Evolutionary conservation across 345 rosid genomes (phyloP), one percentile per base, ranked within the genome.

Genomic region (Hibiscus tridactylites): DNA sequence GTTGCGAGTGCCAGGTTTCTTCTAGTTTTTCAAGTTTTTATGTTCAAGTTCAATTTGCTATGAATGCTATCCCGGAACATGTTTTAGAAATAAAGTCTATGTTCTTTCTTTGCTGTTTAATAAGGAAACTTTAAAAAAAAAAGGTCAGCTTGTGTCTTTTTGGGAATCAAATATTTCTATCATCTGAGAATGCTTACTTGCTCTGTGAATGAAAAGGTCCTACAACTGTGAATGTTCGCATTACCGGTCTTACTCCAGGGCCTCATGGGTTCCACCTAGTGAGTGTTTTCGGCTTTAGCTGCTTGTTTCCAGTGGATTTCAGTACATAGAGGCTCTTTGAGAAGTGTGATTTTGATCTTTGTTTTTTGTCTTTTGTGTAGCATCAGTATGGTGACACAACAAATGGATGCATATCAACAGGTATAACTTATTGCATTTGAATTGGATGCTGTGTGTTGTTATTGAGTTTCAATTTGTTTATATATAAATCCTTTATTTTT

Each of bases 341-440:
- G 4, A n/a, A 19, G n/a, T 16, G 9, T 46, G 21, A 29, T 17
- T 9, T 63, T 16, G 42, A 52, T 42, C 63, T 54, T 39, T 6
- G 10, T 7, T 62, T 44, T 39, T 56, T 17, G 7, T 68, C 72
- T 68, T 17, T 19, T n/a, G 26, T 79, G 70, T 74, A 95, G 99
- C 99, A 95, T 68, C 88, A 95, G 90, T 95, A 75, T 76, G 99
- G 97, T 46, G 99, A 95, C 78, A 95, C 99, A 35, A 95, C 99
- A 75, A 95, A 95, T 77, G 99, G 99, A 33, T 95, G 99, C 83
- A 88, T 95, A 57, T 95, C 99, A 24, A 92, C 97, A 61, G 99
- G 99, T 95, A 61, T 52, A 72, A 33, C 56, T 65, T 56, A 71
- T 56, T 70, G 24, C 33, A 6, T 44, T 47, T 71, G 11, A 16